Percentiles rank a stretch among this genome's conserved stretches.
phyloP scores from a whole-genome alignment of 371 early-diverging fungal genomes.

The Mortierella sp. region DNA sequence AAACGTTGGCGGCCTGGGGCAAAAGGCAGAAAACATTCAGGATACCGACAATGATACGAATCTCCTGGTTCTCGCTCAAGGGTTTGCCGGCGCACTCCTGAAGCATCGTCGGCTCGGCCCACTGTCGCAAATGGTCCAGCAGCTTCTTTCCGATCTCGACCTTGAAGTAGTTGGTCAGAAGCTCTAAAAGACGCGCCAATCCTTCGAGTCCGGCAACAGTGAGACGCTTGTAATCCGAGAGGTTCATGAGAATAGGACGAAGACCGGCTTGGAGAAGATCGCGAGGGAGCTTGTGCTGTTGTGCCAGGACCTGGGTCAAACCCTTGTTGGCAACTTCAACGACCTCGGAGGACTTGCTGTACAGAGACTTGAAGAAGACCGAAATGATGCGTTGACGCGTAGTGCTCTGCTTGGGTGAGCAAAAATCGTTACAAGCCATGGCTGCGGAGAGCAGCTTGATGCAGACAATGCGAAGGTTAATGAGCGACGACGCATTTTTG shows the following conservation, averaged over 20 bases:
- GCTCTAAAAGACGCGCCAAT: slow-evolving; percentile 91
- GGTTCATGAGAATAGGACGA: slow-evolving; percentile 94
- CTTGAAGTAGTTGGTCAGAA: slow-evolving; percentile 98
- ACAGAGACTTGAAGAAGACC: slow-evolving; percentile 98
- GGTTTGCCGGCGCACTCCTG: slow-evolving; percentile 87
- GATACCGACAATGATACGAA: slow-evolving; percentile 95
- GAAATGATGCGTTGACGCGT: slow-evolving; percentile 93
- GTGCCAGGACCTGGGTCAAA: slow-evolving; percentile 89
- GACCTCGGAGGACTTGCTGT: slow-evolving; percentile 92
- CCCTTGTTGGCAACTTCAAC: slow-evolving; percentile 97
- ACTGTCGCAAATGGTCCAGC: slow-evolving; percentile 94
- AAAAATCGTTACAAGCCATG: slow-evolving; percentile 90
- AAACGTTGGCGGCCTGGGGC: slow-evolving; percentile 93
- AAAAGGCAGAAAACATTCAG: slow-evolving; percentile 94
- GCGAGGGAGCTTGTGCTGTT: slow-evolving; percentile 93
- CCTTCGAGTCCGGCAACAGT: slow-evolving; percentile 96
- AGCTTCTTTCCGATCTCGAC: slow-evolving; percentile 98
- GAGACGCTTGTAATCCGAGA: slow-evolving; percentile 94
- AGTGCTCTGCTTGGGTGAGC: slow-evolving; percentile 76
- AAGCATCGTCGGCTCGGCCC: slow-evolving; percentile 91
- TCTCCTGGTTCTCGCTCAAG: slow-evolving; percentile 90
- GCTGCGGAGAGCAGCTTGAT: slow-evolving; percentile 95
- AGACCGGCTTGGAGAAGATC: slow-evolving; percentile 97
- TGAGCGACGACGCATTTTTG: slow-evolving; percentile 86
- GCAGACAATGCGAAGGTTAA: slow-evolving; percentile 94